Evolutionary conservation across 179 eudicot genomes (phyloP).

Genomic region (Heliamphora pulchella): DNA sequence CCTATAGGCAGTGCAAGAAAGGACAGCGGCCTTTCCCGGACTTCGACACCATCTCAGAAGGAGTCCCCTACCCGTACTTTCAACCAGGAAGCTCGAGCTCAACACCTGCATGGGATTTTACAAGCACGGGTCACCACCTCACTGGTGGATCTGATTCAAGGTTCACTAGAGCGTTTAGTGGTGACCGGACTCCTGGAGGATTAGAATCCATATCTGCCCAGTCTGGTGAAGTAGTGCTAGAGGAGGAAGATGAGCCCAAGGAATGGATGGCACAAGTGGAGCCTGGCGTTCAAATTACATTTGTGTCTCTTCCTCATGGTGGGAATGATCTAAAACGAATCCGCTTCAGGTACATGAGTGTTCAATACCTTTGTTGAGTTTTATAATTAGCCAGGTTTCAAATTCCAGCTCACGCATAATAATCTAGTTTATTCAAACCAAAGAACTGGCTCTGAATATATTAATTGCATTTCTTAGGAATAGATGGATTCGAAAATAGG

Average conservation of each 20-base stretch:
- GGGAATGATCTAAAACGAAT: conserved; percentile 94
- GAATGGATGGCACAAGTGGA: conserved; percentile 99
- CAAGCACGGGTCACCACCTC: conserved; percentile 29
- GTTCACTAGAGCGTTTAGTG: conserved; percentile 32
- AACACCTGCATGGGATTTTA: conserved; percentile 50
- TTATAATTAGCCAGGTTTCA: background rate
- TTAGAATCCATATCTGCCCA: conserved; percentile 29
- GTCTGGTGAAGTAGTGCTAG: conserved; percentile 52
- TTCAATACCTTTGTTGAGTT: background rate
- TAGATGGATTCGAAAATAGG: conserved; percentile 5
- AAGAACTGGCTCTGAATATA: background rate
- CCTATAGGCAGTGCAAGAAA: conserved; percentile 47
- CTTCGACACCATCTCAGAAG: conserved; percentile 72
- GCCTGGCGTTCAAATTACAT: conserved; percentile 95
- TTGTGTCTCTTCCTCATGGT: conserved; percentile 85
- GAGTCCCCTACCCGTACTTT: conserved; percentile 33
- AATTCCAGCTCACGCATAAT: background rate
- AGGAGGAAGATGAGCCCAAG: conserved; percentile 76
- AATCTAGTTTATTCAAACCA: background rate
- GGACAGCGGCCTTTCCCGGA: conserved; percentile 48
- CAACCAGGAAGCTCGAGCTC: conserved; percentile 65
- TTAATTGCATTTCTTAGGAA: background rate
- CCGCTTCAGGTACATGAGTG: conserved; percentile 64
- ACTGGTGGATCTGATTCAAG: conserved; percentile 49
- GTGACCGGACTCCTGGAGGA: conserved; percentile 27